Evolutionary conservation across 192 early-diverging fungal genomes (phyloP), one percentile per base, ranked within the genome.

Genomic region (Chytriomyces sp.): DNA sequence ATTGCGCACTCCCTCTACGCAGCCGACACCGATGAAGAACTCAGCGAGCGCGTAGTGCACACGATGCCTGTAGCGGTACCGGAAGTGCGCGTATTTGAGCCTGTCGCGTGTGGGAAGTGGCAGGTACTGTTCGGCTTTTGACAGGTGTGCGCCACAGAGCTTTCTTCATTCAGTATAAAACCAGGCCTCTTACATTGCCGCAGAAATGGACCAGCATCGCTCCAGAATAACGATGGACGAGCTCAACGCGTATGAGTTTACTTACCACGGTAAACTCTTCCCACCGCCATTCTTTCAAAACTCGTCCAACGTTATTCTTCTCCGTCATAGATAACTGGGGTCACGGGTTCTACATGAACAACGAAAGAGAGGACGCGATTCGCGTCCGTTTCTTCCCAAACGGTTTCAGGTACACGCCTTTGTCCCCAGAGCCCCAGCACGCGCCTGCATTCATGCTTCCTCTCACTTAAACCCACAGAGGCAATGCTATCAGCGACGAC

Each of bases 181-280:
- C 22, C 67, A 70, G 55, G 67, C 70, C 32, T 72, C 63, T 7
- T 65, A 72, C 25, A 41, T 72, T 72, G 70, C 57, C 5, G 70
- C 70, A 6, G 70, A 72, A 31, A 2, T 61, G 8, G 70, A 72
- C 44, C 32, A 37, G 58, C 14, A 30, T 40, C 22, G 70, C 7
- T 10, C 6, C 3, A n/a, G 22, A 6, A 54, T 72, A 3, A 72
- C 70, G 22, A 38, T 28, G 55, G 38, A 26, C 28, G 70, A 72
- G 70, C n/a, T 72, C 58, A 39, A 38, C n/a, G 57, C 36, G 59
- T 72, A 72, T 52, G 59, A 49, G 19, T 72, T 57, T 57, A 25
- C 8, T 8, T 70, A 49, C 22, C 44, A 49, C 14, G 44, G 22
- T n/a, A 49, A n/a, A n/a, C n/a, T n/a, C n/a, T n/a, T n/a, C n/a